Evolutionary conservation across 129 eudicot genomes (phyloP).

Genomic region (Chrysanthemum lavandulifolium): DNA sequence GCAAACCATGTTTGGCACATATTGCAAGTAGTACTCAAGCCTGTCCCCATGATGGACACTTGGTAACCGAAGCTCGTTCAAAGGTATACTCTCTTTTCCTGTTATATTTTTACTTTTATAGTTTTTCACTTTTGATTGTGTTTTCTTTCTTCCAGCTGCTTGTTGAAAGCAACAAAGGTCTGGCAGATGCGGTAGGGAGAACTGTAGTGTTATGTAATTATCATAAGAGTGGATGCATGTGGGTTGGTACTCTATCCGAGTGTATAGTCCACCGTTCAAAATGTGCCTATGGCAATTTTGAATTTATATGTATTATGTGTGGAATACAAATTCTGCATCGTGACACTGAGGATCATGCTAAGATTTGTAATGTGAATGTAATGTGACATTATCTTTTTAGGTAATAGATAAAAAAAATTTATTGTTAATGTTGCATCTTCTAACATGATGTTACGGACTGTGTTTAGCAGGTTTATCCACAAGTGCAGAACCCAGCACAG

Average conservation of each 20-base stretch:
- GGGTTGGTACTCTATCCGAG: conserved; percentile 92
- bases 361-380: conserved; percentile 70
- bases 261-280: conserved; percentile 70
- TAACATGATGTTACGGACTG: too few species aligned
- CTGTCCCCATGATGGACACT: conserved; percentile 92
- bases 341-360: conserved; percentile 93
- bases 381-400: conserved; percentile 12
- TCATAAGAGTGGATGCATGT: conserved; percentile 84
- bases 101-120: conserved; percentile 7
- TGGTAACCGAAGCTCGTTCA: conserved; percentile 86
- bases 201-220: conserved; percentile 74
- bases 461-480: conserved; percentile 55
- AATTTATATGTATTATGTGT: conserved; percentile 89
- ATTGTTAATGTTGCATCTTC: too few species aligned
- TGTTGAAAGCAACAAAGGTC: conserved; percentile 61
- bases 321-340: conserved; percentile 89
- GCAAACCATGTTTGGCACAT: conserved; percentile 84
- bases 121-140: not conserved
- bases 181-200: conserved; percentile 83
- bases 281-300: conserved; percentile 83
- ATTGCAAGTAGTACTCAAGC: conserved; percentile 76
- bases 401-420: too few species aligned
- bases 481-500: conserved; percentile 35
- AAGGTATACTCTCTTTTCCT: conserved; percentile 45
- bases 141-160: conserved; percentile 59